These are phyloP conservation scores for Osmanthus fragrans DNA, from an alignment of 257 asterid species.

Conservation along the genomic window DNA sequence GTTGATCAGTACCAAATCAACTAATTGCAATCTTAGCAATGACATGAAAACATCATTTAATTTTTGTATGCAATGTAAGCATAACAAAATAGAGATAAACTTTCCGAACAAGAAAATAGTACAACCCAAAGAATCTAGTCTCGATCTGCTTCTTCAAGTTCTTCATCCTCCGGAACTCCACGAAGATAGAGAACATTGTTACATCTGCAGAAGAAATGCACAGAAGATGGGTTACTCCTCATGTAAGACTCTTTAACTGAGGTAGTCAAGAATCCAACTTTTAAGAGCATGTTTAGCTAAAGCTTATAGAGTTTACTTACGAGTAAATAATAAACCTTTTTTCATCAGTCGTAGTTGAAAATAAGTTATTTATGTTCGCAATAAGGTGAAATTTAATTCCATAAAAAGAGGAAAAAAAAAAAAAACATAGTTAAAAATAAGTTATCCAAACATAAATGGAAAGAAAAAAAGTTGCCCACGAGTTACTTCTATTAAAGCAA, in stretches of 20 bases:
- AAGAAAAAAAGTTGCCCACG: too few species aligned
- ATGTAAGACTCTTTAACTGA: not conserved
- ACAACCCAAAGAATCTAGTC: conserved; percentile 33
- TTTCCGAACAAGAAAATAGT: not conserved
- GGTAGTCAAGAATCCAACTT: not conserved
- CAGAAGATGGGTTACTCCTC: conserved; percentile 1
- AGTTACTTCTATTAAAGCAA: too few species aligned
- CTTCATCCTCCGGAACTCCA: conserved; percentile 90
- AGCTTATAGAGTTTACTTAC: not conserved
- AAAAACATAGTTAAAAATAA: too few species aligned
- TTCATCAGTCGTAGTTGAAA: too few species aligned
- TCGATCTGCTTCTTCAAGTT: conserved; percentile 64
- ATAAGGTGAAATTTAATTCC: too few species aligned
- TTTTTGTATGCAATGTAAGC: not conserved
- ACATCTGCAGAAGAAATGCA: conserved; percentile 49
- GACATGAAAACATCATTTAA: not conserved
- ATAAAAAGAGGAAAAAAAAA: too few species aligned
- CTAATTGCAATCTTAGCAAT: not conserved
- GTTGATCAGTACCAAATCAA: not conserved
- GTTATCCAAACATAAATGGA: too few species aligned
- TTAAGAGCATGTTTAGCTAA: not conserved
- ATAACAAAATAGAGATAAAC: not conserved
- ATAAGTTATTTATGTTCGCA: too few species aligned
- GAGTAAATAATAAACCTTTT: not conserved
- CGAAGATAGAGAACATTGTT: conserved; percentile 90